Evolutionary conservation across 2,329 filamentous ascomycete genomes (phyloP).

Genomic region (Fusarium pilosicola): DNA sequence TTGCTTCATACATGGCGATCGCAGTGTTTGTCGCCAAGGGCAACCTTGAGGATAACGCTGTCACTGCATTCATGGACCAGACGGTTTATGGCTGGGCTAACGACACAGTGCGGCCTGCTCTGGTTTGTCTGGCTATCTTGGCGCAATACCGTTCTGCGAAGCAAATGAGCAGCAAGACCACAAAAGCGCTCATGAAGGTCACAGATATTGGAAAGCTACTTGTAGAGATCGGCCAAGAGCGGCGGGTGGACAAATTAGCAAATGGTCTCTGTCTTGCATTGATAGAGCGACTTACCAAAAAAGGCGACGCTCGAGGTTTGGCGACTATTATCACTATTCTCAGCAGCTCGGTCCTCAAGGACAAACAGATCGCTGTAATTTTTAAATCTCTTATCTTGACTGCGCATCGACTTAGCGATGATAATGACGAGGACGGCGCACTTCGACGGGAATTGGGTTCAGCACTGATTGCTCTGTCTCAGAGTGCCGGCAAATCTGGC

Average conservation of each 20-base stretch:
- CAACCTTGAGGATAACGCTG: conserved; percentile 77
- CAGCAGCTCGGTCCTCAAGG: conserved; percentile 67
- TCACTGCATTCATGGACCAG: conserved; percentile 92
- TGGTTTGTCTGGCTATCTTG: conserved; percentile 83
- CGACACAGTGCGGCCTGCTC: conserved; percentile 76
- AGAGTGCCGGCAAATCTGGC: conserved; percentile 66
- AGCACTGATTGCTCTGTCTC: conserved; percentile 72
- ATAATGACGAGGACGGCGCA: conserved; percentile 63
- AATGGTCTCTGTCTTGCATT: conserved; percentile 76
- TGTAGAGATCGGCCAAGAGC: conserved; percentile 69
- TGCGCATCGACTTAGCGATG: conserved; percentile 66
- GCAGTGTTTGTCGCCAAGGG: conserved; percentile 87
- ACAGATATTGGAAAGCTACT: conserved; percentile 69
- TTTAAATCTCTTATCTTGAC: conserved; percentile 72
- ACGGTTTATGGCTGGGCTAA: conserved; percentile 79
- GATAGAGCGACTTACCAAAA: conserved; percentile 69
- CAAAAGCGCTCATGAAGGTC: conserved; percentile 74
- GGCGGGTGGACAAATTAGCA: conserved; percentile 75
- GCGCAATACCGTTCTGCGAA: conserved; percentile 80
- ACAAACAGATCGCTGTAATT: conserved; percentile 70
- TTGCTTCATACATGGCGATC: conserved; percentile 92
- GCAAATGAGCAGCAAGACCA: conserved; percentile 74
- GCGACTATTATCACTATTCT: conserved; percentile 70
- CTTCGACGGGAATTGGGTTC: conserved; percentile 73
- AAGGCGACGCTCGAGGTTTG: conserved; percentile 66